These are phyloP conservation scores for Berkeleyomyces rouxiae DNA, from an alignment of 2,329 filamentous ascomycete genomes.

Conservation along the genomic window DNA sequence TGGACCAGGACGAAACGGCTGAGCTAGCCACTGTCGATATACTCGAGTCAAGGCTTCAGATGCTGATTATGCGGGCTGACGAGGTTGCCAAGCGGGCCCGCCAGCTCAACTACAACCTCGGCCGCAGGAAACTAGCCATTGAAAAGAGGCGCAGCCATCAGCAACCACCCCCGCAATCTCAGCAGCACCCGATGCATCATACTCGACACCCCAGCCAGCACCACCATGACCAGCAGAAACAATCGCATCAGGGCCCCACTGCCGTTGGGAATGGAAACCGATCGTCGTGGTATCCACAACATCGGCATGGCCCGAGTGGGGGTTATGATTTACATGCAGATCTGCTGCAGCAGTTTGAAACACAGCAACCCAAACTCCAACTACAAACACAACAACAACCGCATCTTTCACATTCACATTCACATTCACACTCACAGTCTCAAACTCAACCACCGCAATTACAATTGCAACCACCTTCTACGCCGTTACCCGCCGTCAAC, in stretches of 20 bases:
- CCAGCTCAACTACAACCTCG: slow-evolving; percentile 66
- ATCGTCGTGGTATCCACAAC: slow-evolving; percentile 11
- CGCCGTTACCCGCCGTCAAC: slow-evolving; percentile 4
- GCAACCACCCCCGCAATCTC: slow-evolving; percentile 10
- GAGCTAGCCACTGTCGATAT: slow-evolving; percentile 74
- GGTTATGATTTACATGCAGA: slow-evolving; percentile 35
- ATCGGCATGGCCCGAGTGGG: slow-evolving; percentile 8
- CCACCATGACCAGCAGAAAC: neutral
- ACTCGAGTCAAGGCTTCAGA: slow-evolving; percentile 57
- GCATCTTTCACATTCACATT: neutral
- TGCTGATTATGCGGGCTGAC: slow-evolving; percentile 67
- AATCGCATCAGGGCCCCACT: neutral
- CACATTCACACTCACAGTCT: neutral
- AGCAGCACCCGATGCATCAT: slow-evolving; percentile 4
- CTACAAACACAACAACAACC: neutral
- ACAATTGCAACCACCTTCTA: neutral
- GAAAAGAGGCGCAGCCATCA: slow-evolving; percentile 39
- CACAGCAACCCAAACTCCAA: slow-evolving; percentile 5
- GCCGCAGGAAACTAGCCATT: slow-evolving; percentile 58
- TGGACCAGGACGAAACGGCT: slow-evolving; percentile 73
- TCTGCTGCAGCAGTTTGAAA: slow-evolving; percentile 36
- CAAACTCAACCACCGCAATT: neutral
- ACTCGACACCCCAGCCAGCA: slow-evolving; percentile 1
- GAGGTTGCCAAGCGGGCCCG: slow-evolving; percentile 46
- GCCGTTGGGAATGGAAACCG: neutral